Base-by-base conservation (phyloP, 129 eudicot species). In the Lactuca sativa region DNA sequence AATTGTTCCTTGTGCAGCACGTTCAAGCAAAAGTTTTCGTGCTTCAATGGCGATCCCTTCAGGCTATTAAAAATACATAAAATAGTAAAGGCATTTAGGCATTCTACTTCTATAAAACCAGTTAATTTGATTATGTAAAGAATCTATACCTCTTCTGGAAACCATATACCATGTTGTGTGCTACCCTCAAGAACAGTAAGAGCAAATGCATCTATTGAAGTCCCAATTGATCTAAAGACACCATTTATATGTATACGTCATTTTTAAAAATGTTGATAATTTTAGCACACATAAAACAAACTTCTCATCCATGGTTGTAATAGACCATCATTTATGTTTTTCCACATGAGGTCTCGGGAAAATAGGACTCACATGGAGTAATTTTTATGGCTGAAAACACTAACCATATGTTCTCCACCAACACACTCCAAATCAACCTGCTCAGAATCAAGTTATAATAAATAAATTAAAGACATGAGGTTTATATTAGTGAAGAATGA, bases 101-200 rank as follows among this genome's bases (percentile, higher is more conserved):
- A 14, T 33, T 21, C 14, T 16, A 36, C 57, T 17, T 41, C 2
- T 10, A 66, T 62, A 49, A 33, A 21, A n/a, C n/a, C n/a, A n/a
- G n/a, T 54, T 41, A 21, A 31, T 52, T 16, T 44, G 11, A 44
- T 44, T 53, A 12, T 71, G 0, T 44, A 1, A n/a, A 11, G 36
- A 1, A 9, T 44, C 2, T 7, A 44, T 86, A 92, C 98, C 98
- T 93, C 96, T 78, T 93, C 98, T 2, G 98, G 98, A 64, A 93
- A 93, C 98, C 98, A 93, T 34, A 93, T 95, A 4, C 98, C 98
- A 4, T 96, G 95, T 72, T 93, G 79, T 33, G 98, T 93, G 82
- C 85, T 83, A 63, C 98, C 98, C 68, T 93, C 98, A 32, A 93
- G 90, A 67, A 89, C 74, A 52, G 96, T 92, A 75, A 85, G 92